Conservation (phyloP, 768 basidiomycete genomes). For the Podaxis carcinomalis region DNA sequence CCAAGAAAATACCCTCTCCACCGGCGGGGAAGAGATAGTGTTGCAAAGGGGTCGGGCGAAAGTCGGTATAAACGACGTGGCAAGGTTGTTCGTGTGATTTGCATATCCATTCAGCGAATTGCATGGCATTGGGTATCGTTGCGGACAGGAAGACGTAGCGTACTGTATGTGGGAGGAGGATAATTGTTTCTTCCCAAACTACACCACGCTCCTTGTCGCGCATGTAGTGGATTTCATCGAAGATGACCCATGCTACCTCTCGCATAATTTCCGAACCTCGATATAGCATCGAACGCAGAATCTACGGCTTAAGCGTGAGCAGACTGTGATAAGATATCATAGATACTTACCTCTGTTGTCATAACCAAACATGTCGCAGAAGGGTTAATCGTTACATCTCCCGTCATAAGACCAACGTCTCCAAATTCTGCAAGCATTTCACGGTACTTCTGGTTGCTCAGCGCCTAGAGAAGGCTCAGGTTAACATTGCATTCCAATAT, state of each 20-base stretch:
- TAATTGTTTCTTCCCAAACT: slow-evolving; percentile 99
- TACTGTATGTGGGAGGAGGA: slow-evolving; percentile 92
- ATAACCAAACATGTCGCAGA: slow-evolving; percentile 96
- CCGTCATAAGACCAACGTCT: slow-evolving; percentile 98
- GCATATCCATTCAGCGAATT: slow-evolving; percentile 99
- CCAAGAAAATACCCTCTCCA: slow-evolving; percentile 94
- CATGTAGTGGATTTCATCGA: slow-evolving; percentile 99
- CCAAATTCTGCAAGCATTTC: slow-evolving; percentile 97
- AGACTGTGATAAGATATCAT: background rate
- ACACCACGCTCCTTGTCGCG: slow-evolving; percentile 98
- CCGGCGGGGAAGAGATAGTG: slow-evolving; percentile 98
- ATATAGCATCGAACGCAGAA: slow-evolving; percentile 97
- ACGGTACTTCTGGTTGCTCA: slow-evolving; percentile 98
- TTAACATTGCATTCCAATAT: slow-evolving; percentile 17
- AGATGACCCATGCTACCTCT: slow-evolving; percentile 99
- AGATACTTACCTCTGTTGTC: slow-evolving; percentile 85
- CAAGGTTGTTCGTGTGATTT: slow-evolving; percentile 97
- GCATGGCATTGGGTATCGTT: slow-evolving; percentile 99
- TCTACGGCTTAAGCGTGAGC: slow-evolving; percentile 42
- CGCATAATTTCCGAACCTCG: slow-evolving; percentile 99
- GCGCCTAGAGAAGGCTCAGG: slow-evolving; percentile 53
- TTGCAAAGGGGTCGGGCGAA: slow-evolving; percentile 95
- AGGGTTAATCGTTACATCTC: slow-evolving; percentile 98
- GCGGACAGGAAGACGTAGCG: slow-evolving; percentile 98
- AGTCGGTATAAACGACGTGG: slow-evolving; percentile 99